Percentiles rank a stretch among this genome's conserved stretches.
Evolutionary conservation across 495 filamentous ascomycete species (phyloP).

Genomic region (Penicillium goetzii): DNA sequence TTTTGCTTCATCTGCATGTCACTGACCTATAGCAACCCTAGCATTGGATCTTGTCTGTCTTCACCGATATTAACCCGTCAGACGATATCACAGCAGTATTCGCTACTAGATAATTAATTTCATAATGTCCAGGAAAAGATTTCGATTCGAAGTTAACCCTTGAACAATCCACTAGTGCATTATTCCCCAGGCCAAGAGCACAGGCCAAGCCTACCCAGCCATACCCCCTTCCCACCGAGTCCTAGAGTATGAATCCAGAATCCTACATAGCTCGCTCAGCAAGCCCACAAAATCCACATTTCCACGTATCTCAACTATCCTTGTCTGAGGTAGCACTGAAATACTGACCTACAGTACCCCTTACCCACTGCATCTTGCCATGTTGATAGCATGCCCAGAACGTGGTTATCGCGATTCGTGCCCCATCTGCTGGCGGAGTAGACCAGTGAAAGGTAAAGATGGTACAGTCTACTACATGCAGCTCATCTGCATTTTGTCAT

Average conservation of each 20-base stretch:
- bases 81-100: constrained; percentile 7
- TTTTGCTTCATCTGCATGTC: background rate
- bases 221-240: background rate
- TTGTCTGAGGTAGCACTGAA: background rate
- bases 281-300: background rate
- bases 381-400: constrained; percentile 7
- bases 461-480: background rate
- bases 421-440: background rate
- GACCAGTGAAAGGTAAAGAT: background rate
- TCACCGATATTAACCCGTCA: background rate
- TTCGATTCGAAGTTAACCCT: background rate
- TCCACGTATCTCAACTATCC: background rate
- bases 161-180: background rate
- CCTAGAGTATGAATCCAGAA: background rate
- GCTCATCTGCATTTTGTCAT: background rate
- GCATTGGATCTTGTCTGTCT: background rate
- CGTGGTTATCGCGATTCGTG: constrained; percentile 4
- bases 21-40: background rate
- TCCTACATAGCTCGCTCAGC: background rate
- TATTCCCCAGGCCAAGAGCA: background rate
- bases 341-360: background rate
- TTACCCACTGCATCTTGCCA: constrained; percentile 5
- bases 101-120: background rate
- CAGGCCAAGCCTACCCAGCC: background rate
- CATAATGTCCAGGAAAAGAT: background rate